Percentiles rank a stretch among this genome's conserved stretches.
Conservation (phyloP, 305 asterid genomes). For the Andrographis paniculata region DNA sequence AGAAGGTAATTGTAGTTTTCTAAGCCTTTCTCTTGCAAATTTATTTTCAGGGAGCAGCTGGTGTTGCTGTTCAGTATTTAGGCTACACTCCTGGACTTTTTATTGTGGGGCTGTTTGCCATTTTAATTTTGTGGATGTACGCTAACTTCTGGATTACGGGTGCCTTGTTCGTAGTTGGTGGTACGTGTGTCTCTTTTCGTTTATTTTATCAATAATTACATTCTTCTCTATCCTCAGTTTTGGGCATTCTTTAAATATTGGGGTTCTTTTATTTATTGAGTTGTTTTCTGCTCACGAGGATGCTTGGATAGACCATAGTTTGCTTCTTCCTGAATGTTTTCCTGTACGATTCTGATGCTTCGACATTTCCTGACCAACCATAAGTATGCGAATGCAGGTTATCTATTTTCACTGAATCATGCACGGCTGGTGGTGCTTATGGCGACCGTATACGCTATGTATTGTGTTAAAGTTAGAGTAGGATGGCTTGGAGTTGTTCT, state of each 20-base stretch:
- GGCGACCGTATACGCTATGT: constrained; percentile 76
- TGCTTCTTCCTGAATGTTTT: too few species aligned
- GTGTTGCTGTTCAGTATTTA: constrained; percentile 87
- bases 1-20: too few species aligned
- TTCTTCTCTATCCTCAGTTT: too few species aligned
- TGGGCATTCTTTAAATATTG: neutral
- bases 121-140: constrained; percentile 91
- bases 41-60: constrained; percentile 94
- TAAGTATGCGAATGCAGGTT: constrained; percentile 54
- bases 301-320: neutral
- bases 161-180: constrained; percentile 90
- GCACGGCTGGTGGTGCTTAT: constrained; percentile 86
- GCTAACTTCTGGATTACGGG: constrained; percentile 99
- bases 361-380: constrained; percentile 14
- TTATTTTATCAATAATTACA: too few species aligned
- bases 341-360: too few species aligned
- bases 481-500: constrained; percentile 93
- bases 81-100: constrained; percentile 97
- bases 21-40: too few species aligned
- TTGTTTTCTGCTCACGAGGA: too few species aligned
- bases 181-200: constrained; percentile 35
- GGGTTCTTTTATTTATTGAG: neutral
- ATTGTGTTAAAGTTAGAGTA: constrained; percentile 70
- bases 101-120: constrained; percentile 88
- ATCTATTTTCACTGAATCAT: constrained; percentile 83